Evolutionary conservation across 2,329 filamentous ascomycete genomes (phyloP).

Genomic region (Ceratocystiopsis sp.): DNA sequence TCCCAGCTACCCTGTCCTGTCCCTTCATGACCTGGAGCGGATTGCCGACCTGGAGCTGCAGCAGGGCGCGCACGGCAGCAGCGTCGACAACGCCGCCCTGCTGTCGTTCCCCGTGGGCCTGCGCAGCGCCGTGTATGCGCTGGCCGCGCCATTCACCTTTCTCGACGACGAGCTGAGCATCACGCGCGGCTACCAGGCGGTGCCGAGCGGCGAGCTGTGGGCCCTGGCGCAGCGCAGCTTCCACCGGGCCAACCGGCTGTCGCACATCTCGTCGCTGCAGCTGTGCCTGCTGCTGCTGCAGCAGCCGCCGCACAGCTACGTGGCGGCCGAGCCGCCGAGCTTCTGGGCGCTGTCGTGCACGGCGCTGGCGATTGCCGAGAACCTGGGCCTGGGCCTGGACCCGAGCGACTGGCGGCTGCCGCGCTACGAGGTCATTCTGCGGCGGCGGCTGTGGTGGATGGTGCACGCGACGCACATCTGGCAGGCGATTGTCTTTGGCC

Average conservation of each 20-base stretch:
- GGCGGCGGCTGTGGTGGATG: conserved; percentile 14
- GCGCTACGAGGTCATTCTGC: conserved; percentile 9
- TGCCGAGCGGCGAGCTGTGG: conserved; percentile 13
- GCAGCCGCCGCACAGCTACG: conserved; percentile 11
- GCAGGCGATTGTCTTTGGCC: conserved; percentile 9
- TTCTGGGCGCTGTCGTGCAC: conserved; percentile 13
- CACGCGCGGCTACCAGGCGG: conserved; percentile 11
- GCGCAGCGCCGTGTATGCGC: conserved; percentile 11
- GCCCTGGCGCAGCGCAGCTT: conserved; percentile 12
- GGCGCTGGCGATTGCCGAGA: conserved; percentile 12
- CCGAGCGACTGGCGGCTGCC: conserved; percentile 11
- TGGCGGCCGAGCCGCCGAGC: conserved; percentile 10
- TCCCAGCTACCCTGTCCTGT: conserved; percentile 10
- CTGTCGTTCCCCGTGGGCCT: conserved; percentile 9
- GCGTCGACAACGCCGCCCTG: neutral
- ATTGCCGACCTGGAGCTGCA: conserved; percentile 1
- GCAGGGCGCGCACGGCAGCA: too few relatives aligned
- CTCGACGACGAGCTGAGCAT: conserved; percentile 13
- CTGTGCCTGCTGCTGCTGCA: conserved; percentile 12
- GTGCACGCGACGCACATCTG: conserved; percentile 11
- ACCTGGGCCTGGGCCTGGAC: conserved; percentile 11
- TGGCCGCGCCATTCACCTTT: conserved; percentile 13
- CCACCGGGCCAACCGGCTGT: conserved; percentile 8
- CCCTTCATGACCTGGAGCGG: conserved; percentile 6
- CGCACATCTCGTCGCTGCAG: conserved; percentile 11